Evolutionary conservation across 495 filamentous ascomycete genomes (phyloP).

Genomic region (Glonium stellatum): DNA sequence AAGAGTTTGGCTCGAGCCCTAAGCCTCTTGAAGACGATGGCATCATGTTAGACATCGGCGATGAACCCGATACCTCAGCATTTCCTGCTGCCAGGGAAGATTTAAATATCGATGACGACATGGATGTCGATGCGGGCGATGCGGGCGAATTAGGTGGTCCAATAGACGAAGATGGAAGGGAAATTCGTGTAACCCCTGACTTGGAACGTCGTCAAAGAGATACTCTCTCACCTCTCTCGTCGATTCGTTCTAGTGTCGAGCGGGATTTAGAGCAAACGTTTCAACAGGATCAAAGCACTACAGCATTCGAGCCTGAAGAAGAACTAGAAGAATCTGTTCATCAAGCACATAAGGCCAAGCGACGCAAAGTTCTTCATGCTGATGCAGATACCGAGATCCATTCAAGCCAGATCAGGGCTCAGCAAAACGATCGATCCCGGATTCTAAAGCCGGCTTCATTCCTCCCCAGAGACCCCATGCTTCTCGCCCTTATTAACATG

Average conservation of each 20-base stretch:
- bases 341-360: conserved; percentile 63
- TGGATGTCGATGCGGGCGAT: conserved; percentile 55
- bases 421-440: conserved; percentile 68
- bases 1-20: conserved; percentile 38
- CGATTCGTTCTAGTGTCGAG: conserved; percentile 42
- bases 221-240: conserved; percentile 63
- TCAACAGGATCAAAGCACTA: conserved; percentile 40
- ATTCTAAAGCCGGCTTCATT: conserved; percentile 75
- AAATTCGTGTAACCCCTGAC: not conserved
- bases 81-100: conserved; percentile 7
- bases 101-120: conserved; percentile 25
- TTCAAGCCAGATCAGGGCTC: conserved; percentile 58
- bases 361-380: conserved; percentile 63
- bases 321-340: conserved; percentile 45
- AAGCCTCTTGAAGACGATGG: conserved; percentile 38
- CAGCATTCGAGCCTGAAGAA: conserved; percentile 44
- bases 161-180: conserved; percentile 36
- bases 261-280: conserved; percentile 50
- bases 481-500: conserved; percentile 81
- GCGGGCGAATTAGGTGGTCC: conserved; percentile 47
- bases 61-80: conserved; percentile 27
- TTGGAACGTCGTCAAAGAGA: conserved; percentile 45
- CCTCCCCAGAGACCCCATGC: conserved; percentile 74
- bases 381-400: conserved; percentile 60
- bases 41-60: conserved; percentile 47